Conservation (phyloP, 352 stramenopile species). For the Globisporangium takayamanum region DNA sequence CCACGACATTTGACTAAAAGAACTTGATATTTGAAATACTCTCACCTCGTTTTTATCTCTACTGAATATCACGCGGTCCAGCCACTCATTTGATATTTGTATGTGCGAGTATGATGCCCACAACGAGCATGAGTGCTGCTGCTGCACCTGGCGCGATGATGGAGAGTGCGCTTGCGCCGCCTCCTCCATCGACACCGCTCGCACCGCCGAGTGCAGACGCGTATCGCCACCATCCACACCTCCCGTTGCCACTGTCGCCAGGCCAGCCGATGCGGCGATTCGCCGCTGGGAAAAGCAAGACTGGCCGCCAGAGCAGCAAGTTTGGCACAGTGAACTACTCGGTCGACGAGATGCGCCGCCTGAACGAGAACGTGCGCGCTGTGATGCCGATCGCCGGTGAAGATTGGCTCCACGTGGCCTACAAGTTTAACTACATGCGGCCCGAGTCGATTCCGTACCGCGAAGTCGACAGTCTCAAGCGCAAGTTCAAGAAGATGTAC, state of each 20-base stretch:
- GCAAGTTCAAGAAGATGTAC: slow-evolving; percentile 76
- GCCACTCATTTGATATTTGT: too few species aligned
- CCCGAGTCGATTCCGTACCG: slow-evolving; percentile 55
- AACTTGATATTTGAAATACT: too few species aligned
- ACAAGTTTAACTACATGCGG: slow-evolving; percentile 61
- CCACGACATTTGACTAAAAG: too few species aligned
- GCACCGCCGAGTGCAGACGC: too few species aligned
- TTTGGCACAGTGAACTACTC: slow-evolving; percentile 67
- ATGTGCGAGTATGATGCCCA: too few species aligned
- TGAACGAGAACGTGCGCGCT: slow-evolving; percentile 50
- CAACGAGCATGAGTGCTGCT: too few species aligned
- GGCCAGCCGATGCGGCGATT: slow-evolving; percentile 1
- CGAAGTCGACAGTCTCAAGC: slow-evolving; percentile 56
- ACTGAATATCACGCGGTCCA: not conserved
- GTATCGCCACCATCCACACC: too few species aligned
- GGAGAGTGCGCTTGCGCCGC: too few species aligned
- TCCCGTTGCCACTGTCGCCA: not conserved
- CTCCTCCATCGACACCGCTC: too few species aligned
- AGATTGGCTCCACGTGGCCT: slow-evolving; percentile 59
- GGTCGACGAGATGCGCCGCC: slow-evolving; percentile 55
- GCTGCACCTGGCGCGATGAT: too few species aligned
- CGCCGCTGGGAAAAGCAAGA: slow-evolving; percentile 3
- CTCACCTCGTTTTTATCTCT: not conserved
- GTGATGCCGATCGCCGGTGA: slow-evolving; percentile 42
- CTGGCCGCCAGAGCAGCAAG: slow-evolving; percentile 43